phyloP scores from a whole-genome alignment of 306 rosid species.

The Trichosanthes truncata region DNA sequence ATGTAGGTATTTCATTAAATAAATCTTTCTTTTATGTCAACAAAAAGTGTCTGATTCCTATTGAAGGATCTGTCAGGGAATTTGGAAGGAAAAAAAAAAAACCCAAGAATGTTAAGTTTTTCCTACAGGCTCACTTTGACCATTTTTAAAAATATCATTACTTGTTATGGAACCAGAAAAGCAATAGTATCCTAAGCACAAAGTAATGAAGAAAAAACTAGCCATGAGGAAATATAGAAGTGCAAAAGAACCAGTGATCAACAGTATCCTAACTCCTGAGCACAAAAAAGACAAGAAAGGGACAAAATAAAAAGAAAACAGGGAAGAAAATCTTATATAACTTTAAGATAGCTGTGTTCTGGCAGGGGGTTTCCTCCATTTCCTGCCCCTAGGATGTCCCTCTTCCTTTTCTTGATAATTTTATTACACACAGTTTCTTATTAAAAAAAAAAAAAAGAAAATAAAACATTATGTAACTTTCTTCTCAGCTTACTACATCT shows the following conservation, averaged over 20 bases:
- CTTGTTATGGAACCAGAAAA: background rate
- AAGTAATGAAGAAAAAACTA: background rate
- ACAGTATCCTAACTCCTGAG: background rate
- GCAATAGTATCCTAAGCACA: background rate
- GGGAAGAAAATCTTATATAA: background rate
- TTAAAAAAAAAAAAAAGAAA: background rate
- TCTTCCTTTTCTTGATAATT: background rate
- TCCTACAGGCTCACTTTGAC: background rate
- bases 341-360: background rate
- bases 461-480: background rate
- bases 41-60: background rate
- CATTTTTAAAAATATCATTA: background rate
- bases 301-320: background rate
- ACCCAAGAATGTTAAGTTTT: background rate
- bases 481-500: background rate
- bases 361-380: background rate
- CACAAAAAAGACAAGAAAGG: background rate
- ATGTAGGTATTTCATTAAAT: background rate
- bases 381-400: background rate
- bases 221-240: background rate
- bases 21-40: background rate
- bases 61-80: background rate
- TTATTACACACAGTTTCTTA: background rate
- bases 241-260: background rate
- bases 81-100: background rate